phyloP scores from a whole-genome alignment of 176 grass and related monocot species.

The Oryza nivara region DNA sequence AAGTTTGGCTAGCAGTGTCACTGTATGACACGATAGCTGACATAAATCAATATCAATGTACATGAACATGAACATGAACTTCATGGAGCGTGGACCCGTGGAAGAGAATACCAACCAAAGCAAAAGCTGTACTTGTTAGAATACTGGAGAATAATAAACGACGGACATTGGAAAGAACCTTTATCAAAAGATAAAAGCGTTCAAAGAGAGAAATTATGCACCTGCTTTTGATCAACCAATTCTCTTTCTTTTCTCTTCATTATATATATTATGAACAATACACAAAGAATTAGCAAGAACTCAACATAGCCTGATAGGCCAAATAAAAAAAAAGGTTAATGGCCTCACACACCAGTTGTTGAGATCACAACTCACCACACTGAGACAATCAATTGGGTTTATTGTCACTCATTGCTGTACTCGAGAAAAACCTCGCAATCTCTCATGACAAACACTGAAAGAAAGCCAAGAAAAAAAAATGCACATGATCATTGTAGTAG shows the following conservation, averaged over 20 bases:
- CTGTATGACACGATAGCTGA: conserved; percentile 21
- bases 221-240: conserved; percentile 47
- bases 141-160: conserved; percentile 39
- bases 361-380: conserved; percentile 72
- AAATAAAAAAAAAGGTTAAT: conserved; percentile 65
- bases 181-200: conserved; percentile 51
- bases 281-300: conserved; percentile 64
- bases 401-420: conserved; percentile 83
- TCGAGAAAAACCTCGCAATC: conserved; percentile 53
- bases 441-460: conserved; percentile 61
- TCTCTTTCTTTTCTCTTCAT: conserved; percentile 79
- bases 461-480: conserved; percentile 52
- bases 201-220: conserved; percentile 41
- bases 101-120: conserved; percentile 40
- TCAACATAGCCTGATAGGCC: conserved; percentile 60
- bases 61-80: neutral
- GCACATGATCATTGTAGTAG: conserved; percentile 49
- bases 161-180: conserved; percentile 23
- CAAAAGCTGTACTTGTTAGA: conserved; percentile 39
- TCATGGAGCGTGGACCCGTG: too few relatives aligned
- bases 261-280: conserved; percentile 81
- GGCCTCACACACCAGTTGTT: conserved; percentile 62
- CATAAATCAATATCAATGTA: neutral
- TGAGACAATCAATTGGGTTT: conserved; percentile 78
- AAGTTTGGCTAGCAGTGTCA: neutral